These are phyloP conservation scores for Podaxis sp. DNA, from an alignment of 768 basidiomycete species.

Conservation along the genomic window DNA sequence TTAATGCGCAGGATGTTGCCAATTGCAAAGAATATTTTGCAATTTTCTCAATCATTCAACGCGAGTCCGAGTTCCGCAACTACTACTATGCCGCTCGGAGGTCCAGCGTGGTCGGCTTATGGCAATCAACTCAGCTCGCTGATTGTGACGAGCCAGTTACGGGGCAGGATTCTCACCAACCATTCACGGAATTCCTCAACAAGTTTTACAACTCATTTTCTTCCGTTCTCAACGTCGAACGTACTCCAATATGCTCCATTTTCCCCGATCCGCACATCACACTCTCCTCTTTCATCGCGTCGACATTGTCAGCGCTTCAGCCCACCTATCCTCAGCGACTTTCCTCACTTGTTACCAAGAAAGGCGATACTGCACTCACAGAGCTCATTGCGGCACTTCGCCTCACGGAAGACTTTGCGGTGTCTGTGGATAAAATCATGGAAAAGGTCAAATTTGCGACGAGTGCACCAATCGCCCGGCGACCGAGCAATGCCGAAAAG, in stretches of 20 bases:
- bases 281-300: constrained; percentile 79
- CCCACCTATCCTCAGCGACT: constrained; percentile 85
- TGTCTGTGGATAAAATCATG: constrained; percentile 69
- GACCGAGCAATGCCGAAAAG: constrained; percentile 22
- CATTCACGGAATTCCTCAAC: constrained; percentile 68
- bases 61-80: constrained; percentile 89
- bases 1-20: constrained; percentile 73
- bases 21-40: constrained; percentile 77
- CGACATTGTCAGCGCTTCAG: constrained; percentile 73
- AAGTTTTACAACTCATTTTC: constrained; percentile 75
- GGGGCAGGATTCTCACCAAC: constrained; percentile 25
- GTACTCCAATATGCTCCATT: constrained; percentile 73
- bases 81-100: constrained; percentile 92
- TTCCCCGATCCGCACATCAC: constrained; percentile 83
- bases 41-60: constrained; percentile 89
- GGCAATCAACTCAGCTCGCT: constrained; percentile 60
- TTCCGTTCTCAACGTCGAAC: constrained; percentile 66
- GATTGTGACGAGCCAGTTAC: constrained; percentile 38
- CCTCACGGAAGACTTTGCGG: constrained; percentile 82
- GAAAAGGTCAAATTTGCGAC: constrained; percentile 60
- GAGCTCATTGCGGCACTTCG: constrained; percentile 73
- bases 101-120: constrained; percentile 58
- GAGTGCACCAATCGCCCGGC: constrained; percentile 20
- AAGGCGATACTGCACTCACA: constrained; percentile 61
- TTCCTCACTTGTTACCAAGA: constrained; percentile 61